Evolutionary conservation across 2,329 filamentous ascomycete genomes (phyloP), one percentile per base, ranked within the genome.

Genomic region (Exophiala viscosa): DNA sequence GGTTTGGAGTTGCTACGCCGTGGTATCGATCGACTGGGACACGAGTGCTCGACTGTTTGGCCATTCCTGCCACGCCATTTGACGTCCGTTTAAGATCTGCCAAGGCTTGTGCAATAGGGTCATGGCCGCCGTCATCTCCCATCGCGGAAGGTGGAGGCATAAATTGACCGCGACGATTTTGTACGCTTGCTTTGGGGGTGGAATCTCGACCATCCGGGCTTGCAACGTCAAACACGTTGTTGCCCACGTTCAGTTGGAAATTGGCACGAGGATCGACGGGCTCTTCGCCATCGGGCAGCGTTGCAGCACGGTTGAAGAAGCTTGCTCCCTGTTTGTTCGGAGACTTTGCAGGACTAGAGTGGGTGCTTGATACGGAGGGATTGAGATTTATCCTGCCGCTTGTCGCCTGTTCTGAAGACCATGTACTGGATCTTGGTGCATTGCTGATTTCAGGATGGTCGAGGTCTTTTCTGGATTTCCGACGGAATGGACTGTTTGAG

Each of bases 1-100:
- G 87, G 5, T 80, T 84, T 4, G 93, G 92, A 1, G 92, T 96
- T 10, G 88, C 76, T 57, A 99, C 86, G n/a, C 93, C 92, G 66
- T 95, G 89, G 70, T 96, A 96, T 55, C 88, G 85, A 69, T 99
- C 95, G 14, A 91, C 93, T n/a, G 93, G 95, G 55, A 96, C 83
- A n/a, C 95, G 84, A 44, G 82, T 78, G 3, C 85, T 85, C 5
- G 89, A 82, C 62, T 91, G 86, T 70, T 97, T 97, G 13, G 78
- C 80, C 1, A 86, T 89, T 1, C 58, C 49, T 28, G 38, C 52
- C 14, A 35, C 33, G 4, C 50, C 54, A 32, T 53, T 48, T 17
- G 59, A 54, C 36, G 50, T 58, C n/a, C 54, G 51, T 73, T 95
- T 97, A 33, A 99, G 78, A 65, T 99, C 92, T 9, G 92, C 93